Conservation (phyloP, 2,329 filamentous ascomycete genomes). For the Shiraia bambusicola region DNA sequence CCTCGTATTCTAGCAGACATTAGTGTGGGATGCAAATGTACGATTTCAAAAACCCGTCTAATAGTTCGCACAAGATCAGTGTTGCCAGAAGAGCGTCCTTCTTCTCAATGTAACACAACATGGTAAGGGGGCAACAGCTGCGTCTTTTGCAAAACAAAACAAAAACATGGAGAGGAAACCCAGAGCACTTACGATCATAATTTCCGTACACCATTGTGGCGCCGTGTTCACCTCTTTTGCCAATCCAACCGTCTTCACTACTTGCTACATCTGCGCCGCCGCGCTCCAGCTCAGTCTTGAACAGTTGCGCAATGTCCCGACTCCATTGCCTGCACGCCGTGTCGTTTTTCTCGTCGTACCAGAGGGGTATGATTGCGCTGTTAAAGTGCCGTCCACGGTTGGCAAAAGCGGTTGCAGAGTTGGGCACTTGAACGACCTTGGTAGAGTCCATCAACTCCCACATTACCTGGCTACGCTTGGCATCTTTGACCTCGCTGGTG, state of each 20-base stretch:
- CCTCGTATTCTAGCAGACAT: conserved; percentile 7
- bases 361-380: conserved; percentile 4
- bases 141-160: too few relatives aligned
- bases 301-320: conserved; percentile 7
- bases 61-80: too few relatives aligned
- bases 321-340: conserved; percentile 7
- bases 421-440: conserved; percentile 7
- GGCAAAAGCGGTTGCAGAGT: conserved; percentile 7
- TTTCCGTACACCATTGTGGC: conserved; percentile 11
- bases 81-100: too few relatives aligned
- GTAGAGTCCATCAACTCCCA: conserved; percentile 8
- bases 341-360: conserved; percentile 6
- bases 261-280: conserved; percentile 4
- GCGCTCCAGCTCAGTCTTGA: conserved; percentile 6
- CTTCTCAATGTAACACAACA: too few relatives aligned
- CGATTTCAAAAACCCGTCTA: too few relatives aligned
- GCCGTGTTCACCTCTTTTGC: conserved; percentile 7
- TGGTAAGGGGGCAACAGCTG: too few relatives aligned
- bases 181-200: conserved; percentile 8
- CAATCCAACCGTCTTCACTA: conserved; percentile 7
- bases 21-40: not conserved
- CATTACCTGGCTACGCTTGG: conserved; percentile 5
- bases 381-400: conserved; percentile 11
- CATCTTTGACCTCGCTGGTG: conserved; percentile 2
- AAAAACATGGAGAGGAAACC: too few relatives aligned